These are phyloP conservation scores for Melanopsichium pennsylvanicum DNA, from an alignment of 1,284 basidiomycete species.

Conservation along the genomic window DNA sequence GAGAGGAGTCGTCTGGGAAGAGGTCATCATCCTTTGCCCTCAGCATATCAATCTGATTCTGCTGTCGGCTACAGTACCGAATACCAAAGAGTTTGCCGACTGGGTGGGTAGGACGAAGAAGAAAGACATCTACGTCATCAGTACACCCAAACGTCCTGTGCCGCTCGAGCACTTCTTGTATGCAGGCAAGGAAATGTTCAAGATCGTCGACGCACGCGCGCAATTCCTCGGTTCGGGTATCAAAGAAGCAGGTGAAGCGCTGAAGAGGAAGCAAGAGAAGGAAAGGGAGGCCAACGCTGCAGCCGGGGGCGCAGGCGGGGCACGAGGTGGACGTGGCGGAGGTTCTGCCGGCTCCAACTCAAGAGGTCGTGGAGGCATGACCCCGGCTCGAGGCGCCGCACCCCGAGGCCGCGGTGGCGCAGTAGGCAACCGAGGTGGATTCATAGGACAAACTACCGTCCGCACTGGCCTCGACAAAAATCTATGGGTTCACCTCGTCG, in stretches of 20 bases:
- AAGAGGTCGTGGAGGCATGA: constrained; percentile 46
- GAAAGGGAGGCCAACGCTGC: constrained; percentile 83
- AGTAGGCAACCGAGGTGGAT: constrained; percentile 69
- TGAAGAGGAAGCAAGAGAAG: constrained; percentile 94
- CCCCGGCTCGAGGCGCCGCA: constrained; percentile 63
- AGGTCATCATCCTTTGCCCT: constrained; percentile 82
- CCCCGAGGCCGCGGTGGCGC: constrained; percentile 67
- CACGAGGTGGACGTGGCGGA: constrained; percentile 70
- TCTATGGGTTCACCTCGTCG: constrained; percentile 90
- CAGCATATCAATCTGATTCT: constrained; percentile 71
- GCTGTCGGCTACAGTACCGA: constrained; percentile 96
- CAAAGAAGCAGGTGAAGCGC: constrained; percentile 85
- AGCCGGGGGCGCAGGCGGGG: constrained; percentile 73
- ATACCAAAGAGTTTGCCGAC: constrained; percentile 97
- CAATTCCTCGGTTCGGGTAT: constrained; percentile 71
- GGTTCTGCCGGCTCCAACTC: constrained; percentile 43
- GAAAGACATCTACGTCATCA: constrained; percentile 99
- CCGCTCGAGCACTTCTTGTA: constrained; percentile 97
- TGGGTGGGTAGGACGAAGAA: constrained; percentile 99
- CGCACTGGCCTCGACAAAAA: constrained; percentile 78
- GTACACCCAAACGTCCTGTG: constrained; percentile 92
- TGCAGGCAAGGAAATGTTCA: constrained; percentile 87
- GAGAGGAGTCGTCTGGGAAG: constrained; percentile 99
- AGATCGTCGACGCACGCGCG: constrained; percentile 86
- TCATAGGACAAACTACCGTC: constrained; percentile 22